Evolutionary conservation across 2,329 filamentous ascomycete species (phyloP).

Genomic region (Neopestalotiopsis sp.): DNA sequence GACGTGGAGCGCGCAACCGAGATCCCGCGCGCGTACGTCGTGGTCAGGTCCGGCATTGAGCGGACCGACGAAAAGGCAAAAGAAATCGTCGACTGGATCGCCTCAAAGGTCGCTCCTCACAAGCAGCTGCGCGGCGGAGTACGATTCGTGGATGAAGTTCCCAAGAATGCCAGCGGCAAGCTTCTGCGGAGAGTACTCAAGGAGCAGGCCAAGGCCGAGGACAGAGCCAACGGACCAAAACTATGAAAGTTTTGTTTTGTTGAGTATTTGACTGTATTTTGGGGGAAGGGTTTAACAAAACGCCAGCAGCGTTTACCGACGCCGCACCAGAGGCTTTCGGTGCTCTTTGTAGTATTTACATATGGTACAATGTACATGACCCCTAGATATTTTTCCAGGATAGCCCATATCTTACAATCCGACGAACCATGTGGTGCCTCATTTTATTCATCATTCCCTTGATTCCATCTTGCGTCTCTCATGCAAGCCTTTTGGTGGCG

Average conservation of each 20-base stretch:
- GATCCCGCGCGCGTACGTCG: conserved; percentile 71
- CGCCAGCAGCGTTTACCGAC: background rate
- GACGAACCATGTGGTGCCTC: background rate
- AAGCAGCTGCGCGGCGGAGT: conserved; percentile 46
- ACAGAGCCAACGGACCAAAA: conserved; percentile 34
- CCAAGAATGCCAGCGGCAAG: conserved; percentile 70
- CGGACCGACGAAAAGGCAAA: conserved; percentile 42
- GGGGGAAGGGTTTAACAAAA: background rate
- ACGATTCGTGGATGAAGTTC: conserved; percentile 59
- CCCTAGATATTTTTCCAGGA: background rate
- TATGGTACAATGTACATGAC: conserved; percentile 6
- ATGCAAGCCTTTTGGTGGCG: background rate
- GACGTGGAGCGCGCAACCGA: conserved; percentile 68
- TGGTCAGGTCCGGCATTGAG: conserved; percentile 47
- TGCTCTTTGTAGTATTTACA: conserved; percentile 11
- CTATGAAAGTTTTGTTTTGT: conserved; percentile 24
- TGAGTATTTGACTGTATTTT: background rate
- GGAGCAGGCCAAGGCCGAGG: conserved; percentile 46
- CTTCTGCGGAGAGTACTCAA: conserved; percentile 64
- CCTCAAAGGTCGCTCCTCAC: conserved; percentile 43
- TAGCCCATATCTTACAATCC: background rate
- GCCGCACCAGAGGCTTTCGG: background rate
- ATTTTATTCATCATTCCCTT: background rate
- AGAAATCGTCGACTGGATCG: conserved; percentile 45
- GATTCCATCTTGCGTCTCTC: background rate